Base-by-base conservation (phyloP, 192 early-diverging fungal genomes). In the Rhizophagus sp. region DNA sequence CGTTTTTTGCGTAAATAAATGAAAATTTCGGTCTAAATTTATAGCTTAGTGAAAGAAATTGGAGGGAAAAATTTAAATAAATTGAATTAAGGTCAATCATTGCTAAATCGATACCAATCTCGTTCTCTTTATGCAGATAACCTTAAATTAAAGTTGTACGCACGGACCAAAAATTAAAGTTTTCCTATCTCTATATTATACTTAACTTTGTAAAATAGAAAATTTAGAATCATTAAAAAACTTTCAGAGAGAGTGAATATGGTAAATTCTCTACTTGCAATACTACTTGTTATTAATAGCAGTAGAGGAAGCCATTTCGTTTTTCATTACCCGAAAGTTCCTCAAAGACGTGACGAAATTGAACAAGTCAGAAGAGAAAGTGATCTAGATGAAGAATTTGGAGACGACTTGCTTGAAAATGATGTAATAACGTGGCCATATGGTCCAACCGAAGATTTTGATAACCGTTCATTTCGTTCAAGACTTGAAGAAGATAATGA, bases 221-320 rank as follows among this genome's bases (percentile, higher is more conserved):
- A 41, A 41, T 41, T 41, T 41, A 41, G 0, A 9, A 41, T 8
- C 39, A 9, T 41, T 41, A 41, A 41, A 39, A 41, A 41, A 41
- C 7, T 0, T 41, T 41, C 39, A 41, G 3, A 41, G 7, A 41
- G 7, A 6, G 0, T 41, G 10, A 73, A 36, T 63, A 76, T 76
- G 74, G 34, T 57, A 36, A 84, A 82, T 64, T 86, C 87, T 36
- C 80, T 89, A 27, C 82, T 88, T 30, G 88, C 88, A 69, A 89
- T 94, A 62, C 79, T 94, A 62, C 87, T 95, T 15, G 88, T 93
- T 22, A 89, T 88, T 44, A 92, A 91, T 75, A 93, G 91, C 12
- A 87, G 87, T 19, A 66, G 92, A 39, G 92, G 93, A 19, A 22
- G 8, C 34, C 92, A 93, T 68, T 88, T 92, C 66, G 91, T 95